These are phyloP conservation scores for Trichoderma asperelloides DNA, from an alignment of 495 filamentous ascomycete genomes.

Conservation along the genomic window DNA sequence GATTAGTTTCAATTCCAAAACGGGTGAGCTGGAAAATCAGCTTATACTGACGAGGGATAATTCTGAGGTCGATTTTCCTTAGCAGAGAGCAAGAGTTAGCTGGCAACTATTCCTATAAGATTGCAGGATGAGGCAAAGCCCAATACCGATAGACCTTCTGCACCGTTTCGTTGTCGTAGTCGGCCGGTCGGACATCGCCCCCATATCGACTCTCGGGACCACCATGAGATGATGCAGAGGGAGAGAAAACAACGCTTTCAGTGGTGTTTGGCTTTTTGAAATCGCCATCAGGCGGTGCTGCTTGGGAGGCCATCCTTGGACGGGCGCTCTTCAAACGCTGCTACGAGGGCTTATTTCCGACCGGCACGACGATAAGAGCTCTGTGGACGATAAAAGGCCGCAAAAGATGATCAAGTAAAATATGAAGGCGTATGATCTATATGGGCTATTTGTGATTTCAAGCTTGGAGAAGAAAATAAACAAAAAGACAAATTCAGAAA, in stretches of 20 bases:
- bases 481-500: background rate
- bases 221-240: background rate
- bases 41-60: conserved; percentile 54
- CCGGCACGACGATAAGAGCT: background rate
- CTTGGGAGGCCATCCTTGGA: background rate
- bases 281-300: conserved; percentile 5
- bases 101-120: background rate
- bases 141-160: conserved; percentile 54
- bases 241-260: background rate
- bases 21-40: background rate
- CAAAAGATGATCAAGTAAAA: background rate
- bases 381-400: background rate
- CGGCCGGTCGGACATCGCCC: conserved; percentile 17
- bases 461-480: too few relatives aligned
- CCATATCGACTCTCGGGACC: conserved; percentile 16
- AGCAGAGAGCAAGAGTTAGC: background rate
- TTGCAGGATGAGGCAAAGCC: background rate
- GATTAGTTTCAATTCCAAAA: conserved; percentile 10
- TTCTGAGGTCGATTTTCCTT: conserved; percentile 74
- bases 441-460: background rate
- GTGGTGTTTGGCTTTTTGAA: background rate
- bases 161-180: conserved; percentile 46
- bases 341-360: background rate
- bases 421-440: background rate
- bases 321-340: background rate